phyloP scores from a whole-genome alignment of 2,329 filamentous ascomycete species.

The Dothiorella sarmentorum region DNA sequence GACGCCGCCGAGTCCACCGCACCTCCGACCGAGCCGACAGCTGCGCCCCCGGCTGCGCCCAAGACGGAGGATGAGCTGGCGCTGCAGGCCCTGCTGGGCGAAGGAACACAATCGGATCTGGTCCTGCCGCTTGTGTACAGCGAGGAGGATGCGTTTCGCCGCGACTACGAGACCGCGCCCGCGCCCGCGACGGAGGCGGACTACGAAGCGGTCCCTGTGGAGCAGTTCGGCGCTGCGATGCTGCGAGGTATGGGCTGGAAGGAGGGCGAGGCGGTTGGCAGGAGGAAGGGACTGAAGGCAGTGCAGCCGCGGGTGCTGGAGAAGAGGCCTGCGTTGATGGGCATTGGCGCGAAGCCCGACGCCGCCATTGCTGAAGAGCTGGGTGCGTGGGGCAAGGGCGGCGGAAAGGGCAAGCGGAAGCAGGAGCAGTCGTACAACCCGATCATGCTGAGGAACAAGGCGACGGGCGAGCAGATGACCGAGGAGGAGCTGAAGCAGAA shows the following conservation, averaged over 20 bases:
- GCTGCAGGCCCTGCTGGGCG: constrained; percentile 45
- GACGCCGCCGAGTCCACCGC: constrained; percentile 24
- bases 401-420: constrained; percentile 45
- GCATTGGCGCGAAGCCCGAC: constrained; percentile 82
- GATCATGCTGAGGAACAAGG: constrained; percentile 58
- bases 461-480: constrained; percentile 60
- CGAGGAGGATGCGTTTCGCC: constrained; percentile 66
- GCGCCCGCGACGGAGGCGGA: constrained; percentile 74
- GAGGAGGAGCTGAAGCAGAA: constrained; percentile 58
- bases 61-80: constrained; percentile 58
- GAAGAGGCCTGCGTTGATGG: constrained; percentile 74
- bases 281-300: constrained; percentile 38
- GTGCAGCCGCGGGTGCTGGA: constrained; percentile 57
- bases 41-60: constrained; percentile 20
- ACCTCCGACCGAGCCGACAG: constrained; percentile 28
- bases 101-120: constrained; percentile 33
- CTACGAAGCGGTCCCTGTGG: constrained; percentile 85
- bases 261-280: constrained; percentile 58
- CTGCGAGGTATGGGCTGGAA: constrained; percentile 96
- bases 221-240: constrained; percentile 89
- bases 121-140: constrained; percentile 44
- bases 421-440: constrained; percentile 57
- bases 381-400: constrained; percentile 71
- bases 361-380: constrained; percentile 63
- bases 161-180: constrained; percentile 68